Evolutionary conservation across 2,329 filamentous ascomycete species (phyloP), one percentile per base, ranked within the genome.

Genomic region (Ceratocystis harringtonii): DNA sequence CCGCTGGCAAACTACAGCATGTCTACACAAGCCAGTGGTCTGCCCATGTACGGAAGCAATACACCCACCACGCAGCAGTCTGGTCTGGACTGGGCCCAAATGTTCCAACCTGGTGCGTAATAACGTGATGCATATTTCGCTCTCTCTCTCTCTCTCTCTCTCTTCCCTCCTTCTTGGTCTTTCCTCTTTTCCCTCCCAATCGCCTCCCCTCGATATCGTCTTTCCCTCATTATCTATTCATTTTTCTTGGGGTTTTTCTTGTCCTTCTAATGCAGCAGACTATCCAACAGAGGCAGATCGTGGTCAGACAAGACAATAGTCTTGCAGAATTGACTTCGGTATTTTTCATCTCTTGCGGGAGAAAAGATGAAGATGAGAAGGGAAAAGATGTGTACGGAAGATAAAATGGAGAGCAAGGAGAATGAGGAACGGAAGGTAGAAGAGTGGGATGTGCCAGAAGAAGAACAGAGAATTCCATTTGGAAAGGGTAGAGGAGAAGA

Each of bases 21-120:
- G 81, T 76, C 72, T 81, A 85, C 76, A 85, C 84, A 64, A 19
- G 43, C 63, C 8, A 41, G 63, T 72, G 83, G 83, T 72, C 81
- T 85, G 79, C 80, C 81, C 68, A 84, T 84, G 78, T 84, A 84
- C 74, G 80, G 78, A 72, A 79, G 78, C 72, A 79, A 78, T 73
- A 81, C 82, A 70, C 81, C 81, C 76, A 77, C 80, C 75, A 80
- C 81, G 75, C 83, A 85, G 76, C 79, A 82, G 77, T 78, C 80
- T 74, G 76, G 81, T 78, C 78, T 87, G 78, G 87, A 90, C 77
- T 90, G 87, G 87, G 82, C 86, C 72, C 82, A 87, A 74, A 88
- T 90, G 84, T 89, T 89, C 79, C 86, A 86, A 78, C 76, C 85
- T 78, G 85, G 84, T 81, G 80, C 83, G 78, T 83, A 86, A 76